Conservation (phyloP, 495 filamentous ascomycete species). For the Lineolata rhizophorae region DNA sequence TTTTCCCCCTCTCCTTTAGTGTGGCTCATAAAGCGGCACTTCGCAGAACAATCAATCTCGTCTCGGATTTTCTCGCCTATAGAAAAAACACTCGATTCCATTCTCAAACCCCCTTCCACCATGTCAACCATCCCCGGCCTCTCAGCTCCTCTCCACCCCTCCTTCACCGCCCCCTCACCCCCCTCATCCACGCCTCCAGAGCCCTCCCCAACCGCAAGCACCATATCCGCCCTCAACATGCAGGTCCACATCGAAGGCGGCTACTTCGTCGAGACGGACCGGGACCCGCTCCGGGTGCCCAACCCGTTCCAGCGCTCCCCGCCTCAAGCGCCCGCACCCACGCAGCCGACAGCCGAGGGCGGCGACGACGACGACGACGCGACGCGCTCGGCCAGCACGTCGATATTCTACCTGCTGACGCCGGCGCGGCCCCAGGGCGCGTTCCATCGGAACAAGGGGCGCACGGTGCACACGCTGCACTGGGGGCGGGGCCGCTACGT, state of each 20-base stretch:
- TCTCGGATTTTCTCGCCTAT: too few species aligned
- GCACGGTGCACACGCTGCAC: slow-evolving; percentile 40
- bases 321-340: neutral
- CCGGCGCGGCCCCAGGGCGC: slow-evolving; percentile 27
- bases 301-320: slow-evolving; percentile 23
- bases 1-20: too few species aligned
- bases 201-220: too few species aligned
- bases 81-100: too few species aligned
- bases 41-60: too few species aligned
- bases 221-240: slow-evolving; percentile 24
- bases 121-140: too few species aligned
- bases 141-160: too few species aligned
- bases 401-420: slow-evolving; percentile 42
- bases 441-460: slow-evolving; percentile 37
- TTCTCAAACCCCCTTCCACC: too few species aligned
- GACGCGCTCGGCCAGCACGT: slow-evolving; percentile 25
- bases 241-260: slow-evolving; percentile 38
- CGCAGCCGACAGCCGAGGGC: slow-evolving; percentile 1
- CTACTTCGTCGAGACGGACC: slow-evolving; percentile 42
- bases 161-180: too few species aligned
- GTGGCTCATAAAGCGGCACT: too few species aligned
- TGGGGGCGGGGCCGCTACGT: slow-evolving; percentile 37
- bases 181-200: too few species aligned
- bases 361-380: slow-evolving; percentile 16
- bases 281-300: slow-evolving; percentile 24